Base-by-base conservation (phyloP, 352 stramenopile genomes). In the Phytophthora crassamura region DNA sequence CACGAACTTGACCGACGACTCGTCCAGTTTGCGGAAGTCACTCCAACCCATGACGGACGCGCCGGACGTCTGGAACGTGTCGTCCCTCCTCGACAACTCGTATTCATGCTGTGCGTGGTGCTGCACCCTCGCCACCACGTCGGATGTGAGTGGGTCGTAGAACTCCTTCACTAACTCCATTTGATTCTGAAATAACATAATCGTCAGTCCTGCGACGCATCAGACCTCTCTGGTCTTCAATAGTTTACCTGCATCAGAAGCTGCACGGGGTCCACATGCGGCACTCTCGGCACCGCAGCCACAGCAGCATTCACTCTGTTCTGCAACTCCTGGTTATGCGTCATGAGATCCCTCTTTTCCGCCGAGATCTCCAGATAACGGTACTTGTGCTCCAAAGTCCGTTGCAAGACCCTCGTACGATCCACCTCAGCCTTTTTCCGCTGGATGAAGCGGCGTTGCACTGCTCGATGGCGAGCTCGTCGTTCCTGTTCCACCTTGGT, bases 401-500 rank as follows among this genome's bases (percentile, higher is more conserved):
- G 62, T 2, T 54, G 71, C 41, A 83, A 48, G 8, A 45, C 62
- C 35, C 82, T 81, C 0, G 69, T 75, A 22, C 74, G 74, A 15
- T 63, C 36, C 58, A 75, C 68, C 59, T 80, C 64, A 14, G 72
- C 76, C 58, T 85, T 88, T 46, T 85, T 88, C 12, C 78, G 78
- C 56, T 84, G 78, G 34, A 88, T 74, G 39, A 88, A 88, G 20
- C 78, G 67, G 20, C 75, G 65, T 40, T 88, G 78, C 25, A 84
- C 76, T 8, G 67, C 78, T 47, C 76, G 74, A 57, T 88, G 78
- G 18, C 78, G 70, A 36, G 74, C 75, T 38, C 76, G 66, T 30
- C 78, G 67, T 33, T 87, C 75, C 49, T 87, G 70, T 28, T 83
- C 73, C 4, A 59, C 50, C 41, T 64, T 63, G 48, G 6, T 55